Percentiles rank a stretch among this genome's conserved stretches.
Evolutionary conservation across 495 filamentous ascomycete species (phyloP).

Genomic region (Thozetella sp.): DNA sequence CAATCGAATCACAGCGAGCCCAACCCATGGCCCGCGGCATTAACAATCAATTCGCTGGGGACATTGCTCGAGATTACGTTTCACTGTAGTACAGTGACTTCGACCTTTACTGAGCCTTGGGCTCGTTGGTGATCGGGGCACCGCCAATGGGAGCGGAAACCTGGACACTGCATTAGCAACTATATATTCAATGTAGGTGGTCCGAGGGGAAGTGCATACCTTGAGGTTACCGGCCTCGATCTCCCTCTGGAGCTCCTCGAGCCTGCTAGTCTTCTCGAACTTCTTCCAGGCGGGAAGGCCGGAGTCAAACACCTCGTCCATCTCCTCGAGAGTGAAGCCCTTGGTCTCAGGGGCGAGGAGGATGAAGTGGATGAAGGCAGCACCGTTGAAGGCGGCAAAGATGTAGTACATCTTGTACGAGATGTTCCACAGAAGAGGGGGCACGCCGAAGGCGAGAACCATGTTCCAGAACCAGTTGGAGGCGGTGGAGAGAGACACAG

Average conservation of each 20-base stretch:
- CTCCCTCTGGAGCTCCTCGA: conserved; percentile 50
- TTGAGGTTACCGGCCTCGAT: conserved; percentile 53
- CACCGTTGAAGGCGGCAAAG: conserved; percentile 71
- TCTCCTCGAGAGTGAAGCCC: conserved; percentile 73
- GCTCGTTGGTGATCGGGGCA: too few species aligned
- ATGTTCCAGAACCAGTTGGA: conserved; percentile 76
- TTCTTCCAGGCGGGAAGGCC: conserved; percentile 50
- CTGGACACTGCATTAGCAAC: neutral
- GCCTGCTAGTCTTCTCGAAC: conserved; percentile 35
- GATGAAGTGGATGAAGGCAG: conserved; percentile 70
- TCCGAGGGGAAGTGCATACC: conserved; percentile 14
- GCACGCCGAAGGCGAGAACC: conserved; percentile 65
- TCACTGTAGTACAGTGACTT: too few species aligned
- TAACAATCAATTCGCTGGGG: neutral
- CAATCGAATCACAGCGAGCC: neutral
- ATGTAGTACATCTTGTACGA: conserved; percentile 64
- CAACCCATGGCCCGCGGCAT: neutral
- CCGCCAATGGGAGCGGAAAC: neutral
- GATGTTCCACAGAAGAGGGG: conserved; percentile 56
- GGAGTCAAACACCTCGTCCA: conserved; percentile 62
- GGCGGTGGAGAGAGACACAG: conserved; percentile 65
- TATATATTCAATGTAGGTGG: neutral
- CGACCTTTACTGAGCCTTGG: too few species aligned
- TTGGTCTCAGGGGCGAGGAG: conserved; percentile 79
- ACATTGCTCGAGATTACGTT: too few species aligned